Evolutionary conservation across 495 filamentous ascomycete species (phyloP).

Genomic region (Neurospora sp.): DNA sequence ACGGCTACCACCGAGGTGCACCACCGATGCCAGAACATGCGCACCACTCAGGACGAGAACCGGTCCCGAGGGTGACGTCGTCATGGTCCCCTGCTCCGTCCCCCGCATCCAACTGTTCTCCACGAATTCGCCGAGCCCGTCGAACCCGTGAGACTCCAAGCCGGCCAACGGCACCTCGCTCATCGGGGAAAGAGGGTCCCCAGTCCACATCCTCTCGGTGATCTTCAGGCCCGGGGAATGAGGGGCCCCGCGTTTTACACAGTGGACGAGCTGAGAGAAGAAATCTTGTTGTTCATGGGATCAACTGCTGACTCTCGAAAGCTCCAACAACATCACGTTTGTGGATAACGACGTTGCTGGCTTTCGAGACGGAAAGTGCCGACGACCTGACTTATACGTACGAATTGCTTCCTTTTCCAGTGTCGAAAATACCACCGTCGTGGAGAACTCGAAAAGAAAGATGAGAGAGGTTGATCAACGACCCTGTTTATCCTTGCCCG

Average conservation of each 20-base stretch:
- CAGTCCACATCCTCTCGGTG: background rate
- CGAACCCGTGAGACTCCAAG: background rate
- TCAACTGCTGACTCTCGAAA: background rate
- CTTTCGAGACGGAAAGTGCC: background rate
- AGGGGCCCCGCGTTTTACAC: background rate
- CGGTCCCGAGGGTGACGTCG: background rate
- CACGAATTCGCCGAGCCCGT: background rate
- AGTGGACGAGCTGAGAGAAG: background rate
- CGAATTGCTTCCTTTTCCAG: background rate
- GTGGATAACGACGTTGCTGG: background rate
- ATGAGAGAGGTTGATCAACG: background rate
- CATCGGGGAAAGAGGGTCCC: background rate
- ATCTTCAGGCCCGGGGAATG: background rate
- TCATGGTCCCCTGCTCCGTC: background rate
- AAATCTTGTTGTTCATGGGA: background rate
- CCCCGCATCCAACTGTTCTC: background rate
- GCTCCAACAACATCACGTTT: background rate
- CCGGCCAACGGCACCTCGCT: background rate
- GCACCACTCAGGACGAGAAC: background rate
- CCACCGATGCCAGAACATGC: background rate
- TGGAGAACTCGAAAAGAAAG: background rate
- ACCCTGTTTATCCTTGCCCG: background rate
- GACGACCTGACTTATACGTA: background rate
- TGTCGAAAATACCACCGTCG: background rate
- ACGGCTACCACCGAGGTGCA: background rate